Evolutionary conservation across 2,329 filamentous ascomycete genomes (phyloP).

Genomic region (Diplodia seriata): DNA sequence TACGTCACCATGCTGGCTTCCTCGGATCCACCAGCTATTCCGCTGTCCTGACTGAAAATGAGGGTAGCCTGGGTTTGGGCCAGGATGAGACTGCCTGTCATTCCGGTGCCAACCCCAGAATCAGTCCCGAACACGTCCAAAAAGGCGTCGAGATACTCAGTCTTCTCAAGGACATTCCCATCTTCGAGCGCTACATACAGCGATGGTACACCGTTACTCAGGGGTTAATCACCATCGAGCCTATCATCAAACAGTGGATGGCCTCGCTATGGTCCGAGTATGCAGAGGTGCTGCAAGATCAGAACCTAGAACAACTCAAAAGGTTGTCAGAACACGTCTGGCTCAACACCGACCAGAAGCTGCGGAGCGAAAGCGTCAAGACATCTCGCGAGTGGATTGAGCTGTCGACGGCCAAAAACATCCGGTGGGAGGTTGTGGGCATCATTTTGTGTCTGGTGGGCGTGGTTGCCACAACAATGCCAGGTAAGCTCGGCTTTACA

Average conservation of each 20-base stretch:
- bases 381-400: constrained; percentile 49
- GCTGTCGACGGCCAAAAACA: constrained; percentile 47
- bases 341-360: constrained; percentile 50
- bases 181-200: constrained; percentile 43
- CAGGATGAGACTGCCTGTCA: constrained; percentile 13
- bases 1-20: constrained; percentile 27
- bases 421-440: constrained; percentile 55
- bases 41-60: constrained; percentile 32
- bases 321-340: constrained; percentile 52
- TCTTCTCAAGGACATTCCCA: constrained; percentile 40
- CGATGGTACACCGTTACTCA: constrained; percentile 43
- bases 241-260: constrained; percentile 44
- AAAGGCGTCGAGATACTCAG: constrained; percentile 41
- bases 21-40: constrained; percentile 31
- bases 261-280: constrained; percentile 41
- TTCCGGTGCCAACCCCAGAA: constrained; percentile 11
- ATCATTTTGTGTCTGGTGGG: constrained; percentile 49
- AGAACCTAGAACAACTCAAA: constrained; percentile 40
- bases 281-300: constrained; percentile 40
- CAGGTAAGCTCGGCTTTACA: constrained; percentile 35
- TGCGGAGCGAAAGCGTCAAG: constrained; percentile 48
- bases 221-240: constrained; percentile 46
- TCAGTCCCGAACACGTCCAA: constrained; percentile 37
- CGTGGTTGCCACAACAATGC: constrained; percentile 41
- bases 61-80: constrained; percentile 13